Evolutionary conservation across 306 rosid species (phyloP).

Genomic region (Hippophae rhamnoides): DNA sequence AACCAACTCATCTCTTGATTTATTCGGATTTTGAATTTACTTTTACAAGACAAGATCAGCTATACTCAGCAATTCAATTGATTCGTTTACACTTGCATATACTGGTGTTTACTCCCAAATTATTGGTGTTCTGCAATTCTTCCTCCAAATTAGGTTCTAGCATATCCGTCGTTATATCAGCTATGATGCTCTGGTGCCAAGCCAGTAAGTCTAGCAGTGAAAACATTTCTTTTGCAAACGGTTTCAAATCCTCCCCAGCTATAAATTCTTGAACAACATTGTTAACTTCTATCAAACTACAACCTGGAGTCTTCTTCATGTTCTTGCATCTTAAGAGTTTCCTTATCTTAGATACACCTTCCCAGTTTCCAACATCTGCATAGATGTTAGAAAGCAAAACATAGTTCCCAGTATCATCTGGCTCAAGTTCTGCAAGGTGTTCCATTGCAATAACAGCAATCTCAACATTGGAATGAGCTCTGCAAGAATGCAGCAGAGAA

Average conservation of each 20-base stretch:
- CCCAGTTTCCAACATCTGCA: slow-evolving; percentile 76
- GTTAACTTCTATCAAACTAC: slow-evolving; percentile 61
- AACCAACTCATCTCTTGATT: background rate
- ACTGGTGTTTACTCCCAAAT: background rate
- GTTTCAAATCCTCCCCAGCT: slow-evolving; percentile 44
- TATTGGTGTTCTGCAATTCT: background rate
- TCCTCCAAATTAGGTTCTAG: background rate
- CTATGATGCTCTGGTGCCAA: background rate
- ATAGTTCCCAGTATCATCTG: slow-evolving; percentile 74
- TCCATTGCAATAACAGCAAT: slow-evolving; percentile 55
- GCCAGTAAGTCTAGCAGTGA: background rate
- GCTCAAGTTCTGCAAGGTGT: slow-evolving; percentile 54
- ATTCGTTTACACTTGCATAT: background rate
- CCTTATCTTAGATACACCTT: slow-evolving; percentile 52
- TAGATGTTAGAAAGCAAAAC: slow-evolving; percentile 66
- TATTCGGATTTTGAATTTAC: no score
- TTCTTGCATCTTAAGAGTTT: slow-evolving; percentile 43
- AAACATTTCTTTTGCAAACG: background rate
- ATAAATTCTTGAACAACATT: slow-evolving; percentile 53
- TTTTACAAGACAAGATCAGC: background rate
- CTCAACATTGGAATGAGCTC: slow-evolving; percentile 53
- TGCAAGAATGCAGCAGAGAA: slow-evolving; percentile 61
- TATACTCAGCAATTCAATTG: background rate
- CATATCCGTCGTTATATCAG: background rate
- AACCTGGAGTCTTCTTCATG: slow-evolving; percentile 65